A percentile compares a stretch with the other conserved stretches of the same genome.
phyloP scores from a whole-genome alignment of 2,329 filamentous ascomycete species.

The Claviceps humidiphila region DNA sequence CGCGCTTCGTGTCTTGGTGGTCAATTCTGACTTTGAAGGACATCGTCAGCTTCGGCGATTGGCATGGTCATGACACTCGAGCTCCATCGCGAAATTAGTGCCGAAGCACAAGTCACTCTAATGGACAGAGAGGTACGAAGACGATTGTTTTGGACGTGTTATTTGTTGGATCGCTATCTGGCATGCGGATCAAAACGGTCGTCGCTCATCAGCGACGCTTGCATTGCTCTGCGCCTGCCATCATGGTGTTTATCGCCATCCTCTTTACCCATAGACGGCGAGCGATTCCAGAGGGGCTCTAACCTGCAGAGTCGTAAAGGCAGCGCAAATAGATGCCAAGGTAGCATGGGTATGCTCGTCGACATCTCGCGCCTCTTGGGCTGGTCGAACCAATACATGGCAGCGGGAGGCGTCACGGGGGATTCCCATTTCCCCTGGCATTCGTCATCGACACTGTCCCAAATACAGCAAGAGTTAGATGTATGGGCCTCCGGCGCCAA shows the following conservation, averaged over 20 bases:
- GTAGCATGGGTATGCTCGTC: constrained; percentile 68
- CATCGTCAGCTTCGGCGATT: constrained; percentile 24
- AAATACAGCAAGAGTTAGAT: constrained; percentile 74
- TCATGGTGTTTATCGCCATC: constrained; percentile 55
- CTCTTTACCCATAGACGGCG: constrained; percentile 55
- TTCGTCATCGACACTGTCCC: constrained; percentile 69
- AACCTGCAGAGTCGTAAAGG: constrained; percentile 62
- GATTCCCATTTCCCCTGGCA: constrained; percentile 91
- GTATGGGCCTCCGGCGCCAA: constrained; percentile 74
- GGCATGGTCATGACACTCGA: constrained; percentile 77
- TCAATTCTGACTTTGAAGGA: background rate
- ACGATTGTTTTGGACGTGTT: constrained; percentile 81
- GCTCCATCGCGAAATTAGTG: constrained; percentile 62
- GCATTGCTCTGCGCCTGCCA: constrained; percentile 61
- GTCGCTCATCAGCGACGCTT: constrained; percentile 66
- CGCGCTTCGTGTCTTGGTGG: no score
- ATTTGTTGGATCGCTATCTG: constrained; percentile 72
- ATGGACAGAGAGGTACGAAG: constrained; percentile 64
- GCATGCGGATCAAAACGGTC: constrained; percentile 71
- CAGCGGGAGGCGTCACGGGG: constrained; percentile 74
- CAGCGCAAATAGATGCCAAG: constrained; percentile 56
- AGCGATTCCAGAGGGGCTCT: constrained; percentile 68
- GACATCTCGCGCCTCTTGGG: constrained; percentile 75
- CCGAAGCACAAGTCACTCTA: constrained; percentile 45
- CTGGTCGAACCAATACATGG: constrained; percentile 71